Conservation (phyloP, 129 eudicot genomes). For the Saposhnikovia divaricata region DNA sequence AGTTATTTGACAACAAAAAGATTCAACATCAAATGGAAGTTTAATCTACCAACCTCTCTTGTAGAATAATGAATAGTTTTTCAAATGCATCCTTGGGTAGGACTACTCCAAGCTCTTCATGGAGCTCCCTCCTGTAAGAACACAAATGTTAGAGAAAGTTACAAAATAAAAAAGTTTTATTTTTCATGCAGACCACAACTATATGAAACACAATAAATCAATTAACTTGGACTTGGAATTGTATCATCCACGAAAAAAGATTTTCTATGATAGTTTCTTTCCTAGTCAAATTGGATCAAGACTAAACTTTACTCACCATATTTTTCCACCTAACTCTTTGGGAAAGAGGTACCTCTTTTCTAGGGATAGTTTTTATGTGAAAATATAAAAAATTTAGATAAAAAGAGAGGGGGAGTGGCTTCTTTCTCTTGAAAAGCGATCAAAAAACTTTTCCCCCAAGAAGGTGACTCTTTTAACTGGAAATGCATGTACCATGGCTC, state of each 20-base stretch:
- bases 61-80: slow-evolving; percentile 55
- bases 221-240: not conserved
- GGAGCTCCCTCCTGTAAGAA: slow-evolving; percentile 88
- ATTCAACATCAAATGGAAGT: not conserved
- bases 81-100: slow-evolving; percentile 96
- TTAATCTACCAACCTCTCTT: slow-evolving; percentile 55
- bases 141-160: not conserved
- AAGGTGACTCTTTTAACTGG: not conserved
- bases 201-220: not conserved
- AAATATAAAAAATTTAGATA: not conserved
- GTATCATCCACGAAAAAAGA: not conserved
- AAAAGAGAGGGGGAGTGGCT: not conserved
- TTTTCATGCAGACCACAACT: not conserved
- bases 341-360: not conserved
- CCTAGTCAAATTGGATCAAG: not conserved
- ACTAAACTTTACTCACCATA: not conserved
- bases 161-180: not conserved
- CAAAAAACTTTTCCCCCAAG: not conserved
- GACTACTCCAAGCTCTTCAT: slow-evolving; percentile 81
- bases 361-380: not conserved
- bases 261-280: not conserved
- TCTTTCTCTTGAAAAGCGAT: not conserved
- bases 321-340: not conserved
- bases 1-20: not conserved
- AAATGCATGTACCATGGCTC: not conserved